A percentile compares a stretch with the other conserved stretches of the same genome.
Conservation (phyloP, 768 basidiomycete species). For the Sutorius australiensis region DNA sequence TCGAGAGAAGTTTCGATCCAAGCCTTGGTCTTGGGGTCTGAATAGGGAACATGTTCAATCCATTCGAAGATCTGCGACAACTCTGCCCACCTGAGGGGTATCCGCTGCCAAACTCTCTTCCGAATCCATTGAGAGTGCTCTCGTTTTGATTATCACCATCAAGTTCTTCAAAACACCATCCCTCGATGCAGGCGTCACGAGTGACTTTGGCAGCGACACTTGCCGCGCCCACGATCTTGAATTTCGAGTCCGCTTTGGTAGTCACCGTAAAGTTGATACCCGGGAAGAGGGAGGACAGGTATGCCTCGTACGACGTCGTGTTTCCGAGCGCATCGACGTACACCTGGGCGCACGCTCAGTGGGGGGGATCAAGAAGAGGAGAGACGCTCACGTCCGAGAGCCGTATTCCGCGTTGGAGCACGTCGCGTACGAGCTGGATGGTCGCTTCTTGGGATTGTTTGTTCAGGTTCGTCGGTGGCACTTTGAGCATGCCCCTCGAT, state of each 20-base stretch:
- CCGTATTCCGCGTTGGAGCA: slow-evolving; percentile 74
- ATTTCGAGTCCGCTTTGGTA: slow-evolving; percentile 92
- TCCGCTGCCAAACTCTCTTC: slow-evolving; percentile 63
- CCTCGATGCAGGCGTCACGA: slow-evolving; percentile 83
- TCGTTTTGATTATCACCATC: slow-evolving; percentile 15
- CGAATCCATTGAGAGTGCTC: slow-evolving; percentile 26
- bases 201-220: slow-evolving; percentile 99
- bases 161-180: slow-evolving; percentile 77
- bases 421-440: slow-evolving; percentile 78
- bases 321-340: slow-evolving; percentile 95
- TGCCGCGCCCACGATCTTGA: slow-evolving; percentile 95
- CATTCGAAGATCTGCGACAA: neutral
- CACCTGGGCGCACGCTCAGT: slow-evolving; percentile 45
- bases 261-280: slow-evolving; percentile 85
- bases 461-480: slow-evolving; percentile 83
- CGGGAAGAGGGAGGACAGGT: slow-evolving; percentile 78
- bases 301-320: slow-evolving; percentile 78
- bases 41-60: neutral
- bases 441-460: slow-evolving; percentile 88
- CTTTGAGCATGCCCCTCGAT: slow-evolving; percentile 84
- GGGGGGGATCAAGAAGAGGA: neutral
- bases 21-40: slow-evolving; percentile 89
- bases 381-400: slow-evolving; percentile 61
- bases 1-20: slow-evolving; percentile 79
- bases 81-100: slow-evolving; percentile 74